Percentiles rank a stretch among this genome's conserved stretches.
phyloP scores from a whole-genome alignment of 2,329 filamentous ascomycete genomes.

The Colletotrichum cuscutae region DNA sequence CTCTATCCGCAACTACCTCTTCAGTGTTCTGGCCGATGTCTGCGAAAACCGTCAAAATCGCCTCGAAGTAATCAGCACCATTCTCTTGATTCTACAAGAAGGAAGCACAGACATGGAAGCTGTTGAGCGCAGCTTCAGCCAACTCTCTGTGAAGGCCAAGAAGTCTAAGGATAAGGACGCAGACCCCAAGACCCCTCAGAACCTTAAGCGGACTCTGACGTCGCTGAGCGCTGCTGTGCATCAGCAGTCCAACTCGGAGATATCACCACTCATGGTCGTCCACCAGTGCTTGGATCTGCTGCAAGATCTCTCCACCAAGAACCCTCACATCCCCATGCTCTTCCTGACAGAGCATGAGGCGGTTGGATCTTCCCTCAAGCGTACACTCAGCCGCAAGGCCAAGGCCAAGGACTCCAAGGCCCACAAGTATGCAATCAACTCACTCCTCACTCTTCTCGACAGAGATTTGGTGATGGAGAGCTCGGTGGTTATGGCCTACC shows the following conservation, averaged over 20 bases:
- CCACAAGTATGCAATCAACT: slow-evolving; percentile 91
- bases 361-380: slow-evolving; percentile 79
- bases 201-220: slow-evolving; percentile 79
- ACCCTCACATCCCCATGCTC: slow-evolving; percentile 87
- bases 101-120: slow-evolving; percentile 93
- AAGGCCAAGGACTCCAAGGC: slow-evolving; percentile 88
- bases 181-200: slow-evolving; percentile 80
- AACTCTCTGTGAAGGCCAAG: slow-evolving; percentile 90
- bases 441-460: slow-evolving; percentile 86
- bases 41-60: slow-evolving; percentile 98
- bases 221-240: slow-evolving; percentile 58
- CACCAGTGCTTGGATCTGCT: slow-evolving; percentile 93
- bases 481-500: slow-evolving; percentile 93
- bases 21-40: slow-evolving; percentile 88
- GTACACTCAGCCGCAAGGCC: slow-evolving; percentile 81
- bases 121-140: slow-evolving; percentile 94
- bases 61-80: slow-evolving; percentile 90
- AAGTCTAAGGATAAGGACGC: slow-evolving; percentile 73
- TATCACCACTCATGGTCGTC: slow-evolving; percentile 93
- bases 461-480: slow-evolving; percentile 97
- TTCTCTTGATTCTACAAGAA: slow-evolving; percentile 94
- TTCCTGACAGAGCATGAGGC: slow-evolving; percentile 94
- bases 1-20: slow-evolving; percentile 84
- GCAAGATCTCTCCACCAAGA: slow-evolving; percentile 84
- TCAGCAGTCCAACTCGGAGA: slow-evolving; percentile 77